Evolutionary conservation across 2,329 filamentous ascomycete genomes (phyloP), one percentile per base, ranked within the genome.

Genomic region (Stenocarpella maydis): DNA sequence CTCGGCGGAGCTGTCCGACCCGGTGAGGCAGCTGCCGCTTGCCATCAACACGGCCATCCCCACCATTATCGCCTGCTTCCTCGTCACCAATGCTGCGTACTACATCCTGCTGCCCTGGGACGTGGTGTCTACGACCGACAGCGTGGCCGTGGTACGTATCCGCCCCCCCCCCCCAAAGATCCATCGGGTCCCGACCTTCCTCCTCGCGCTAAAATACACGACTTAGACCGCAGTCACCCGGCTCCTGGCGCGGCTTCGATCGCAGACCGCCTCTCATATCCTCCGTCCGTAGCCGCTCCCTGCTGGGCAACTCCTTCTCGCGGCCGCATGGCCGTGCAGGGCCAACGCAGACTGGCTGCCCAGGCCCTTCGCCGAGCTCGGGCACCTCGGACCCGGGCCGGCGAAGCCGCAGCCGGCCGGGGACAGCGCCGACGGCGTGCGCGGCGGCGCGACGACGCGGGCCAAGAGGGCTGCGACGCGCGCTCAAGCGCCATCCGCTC

Each of bases 231-330:
- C 82, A 21, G 87, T 86, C 73, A 86, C 80, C 26, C 83, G 80
- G 55, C 84, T 90, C 1, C 75, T 90, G 88, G 2, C 81, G 79
- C 0, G 81, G 77, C 0, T 85, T 85, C 60, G 88, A 82, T 88
- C 47, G 71, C 85, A 0, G 83, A 88, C 2, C 88, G 1, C 73
- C 85, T 0, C 76, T 90, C 1, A 87, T 91, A 49, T 89, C 87
- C 71, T 76, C 90, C 0, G 88, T 90, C n/a, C 0, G 88, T 90
- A 5, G 87, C 87, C 0, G 88, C 1, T 89, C 88, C 0, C 80
- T 91, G 0, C 84, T 89, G 0, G 87, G 87, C 28, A 91, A 90
- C 75, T 88, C 88, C 0, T 90, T 91, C 72, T 90, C 0, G 85
- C 0, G 86, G 88, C 10, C 85, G 88, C 34, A 88, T 91, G 82